Base-by-base conservation (phyloP, 164 flowering plant genomes). In the Tetracentron sinense region DNA sequence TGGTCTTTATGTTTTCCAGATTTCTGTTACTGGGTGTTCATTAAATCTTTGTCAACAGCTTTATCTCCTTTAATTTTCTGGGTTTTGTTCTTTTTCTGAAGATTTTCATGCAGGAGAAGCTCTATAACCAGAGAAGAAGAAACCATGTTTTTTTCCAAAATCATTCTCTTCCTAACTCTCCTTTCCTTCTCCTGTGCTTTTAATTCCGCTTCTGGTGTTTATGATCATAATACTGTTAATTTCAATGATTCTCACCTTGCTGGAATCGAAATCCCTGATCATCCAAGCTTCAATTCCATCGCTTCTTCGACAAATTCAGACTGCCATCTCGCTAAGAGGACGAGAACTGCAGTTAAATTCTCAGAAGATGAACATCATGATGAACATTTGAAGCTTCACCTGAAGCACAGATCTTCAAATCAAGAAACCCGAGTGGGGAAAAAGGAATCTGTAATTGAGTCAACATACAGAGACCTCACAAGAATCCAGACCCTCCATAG, bases 401-500 rank as follows among this genome's bases (percentile, higher is more conserved):
- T 87, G 2, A 84, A 73, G 66, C 88, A 56, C 65, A 65, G 82
- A 58, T 53, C 73, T 3, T 30, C n/a, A 25, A 64, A 46, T 50
- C 56, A 17, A 7, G 63, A n/a, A 16, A 10, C 33, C 26, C 42
- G 71, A 51, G 21, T 58, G 4, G 56, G 61, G 56, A 71, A 65
- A 0, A 76, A 65, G 57, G 63, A 74, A 6, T 79, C 88, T 7
- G 69, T 85, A 19, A 33, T 63, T 27, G 78, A 75, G 19, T 79
- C 81, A 58, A 67, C 79, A 21, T 30, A 33, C 31, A 69, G 80
- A 58, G 97, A 90, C 75, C 62, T 73, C 47, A 61, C 70, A 46
- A 75, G 97, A 80, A 85, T 90, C 44, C 85, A 81, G 56, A 81
- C 82, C 0, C 80, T 86, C 22, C 78, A 83, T 21, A 65, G 48